Percentiles rank a stretch among this genome's conserved stretches.
Conservation (phyloP, 2,329 filamentous ascomycete genomes). For the Blastomyces gilchristii region DNA sequence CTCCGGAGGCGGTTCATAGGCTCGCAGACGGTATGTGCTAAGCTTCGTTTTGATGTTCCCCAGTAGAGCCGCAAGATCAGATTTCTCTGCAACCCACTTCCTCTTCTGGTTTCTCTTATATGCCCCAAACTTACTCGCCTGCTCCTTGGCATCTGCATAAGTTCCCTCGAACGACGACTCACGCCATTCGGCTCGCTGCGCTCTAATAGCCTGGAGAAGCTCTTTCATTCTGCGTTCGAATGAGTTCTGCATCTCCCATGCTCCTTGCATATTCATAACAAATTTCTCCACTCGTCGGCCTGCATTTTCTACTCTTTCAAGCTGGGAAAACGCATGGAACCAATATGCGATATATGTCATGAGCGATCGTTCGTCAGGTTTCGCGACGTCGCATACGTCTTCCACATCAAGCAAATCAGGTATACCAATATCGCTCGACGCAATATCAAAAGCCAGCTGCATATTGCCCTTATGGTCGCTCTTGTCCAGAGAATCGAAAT, state of each 20-base stretch:
- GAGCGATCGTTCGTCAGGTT: slow-evolving; percentile 88
- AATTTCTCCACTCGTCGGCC: slow-evolving; percentile 96
- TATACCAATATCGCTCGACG: slow-evolving; percentile 91
- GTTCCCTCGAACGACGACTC: slow-evolving; percentile 78
- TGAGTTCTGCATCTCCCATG: slow-evolving; percentile 98
- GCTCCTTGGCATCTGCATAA: slow-evolving; percentile 82
- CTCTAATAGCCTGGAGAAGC: slow-evolving; percentile 62
- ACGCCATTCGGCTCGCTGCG: slow-evolving; percentile 67
- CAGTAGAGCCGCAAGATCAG: slow-evolving; percentile 79
- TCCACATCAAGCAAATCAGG: slow-evolving; percentile 92
- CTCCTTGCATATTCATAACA: slow-evolving; percentile 95
- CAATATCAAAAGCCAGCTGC: slow-evolving; percentile 95
- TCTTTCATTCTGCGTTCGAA: slow-evolving; percentile 87
- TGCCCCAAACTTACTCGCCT: slow-evolving; percentile 67
- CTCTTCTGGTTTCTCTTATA: slow-evolving; percentile 90
- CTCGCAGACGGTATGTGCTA: slow-evolving; percentile 80
- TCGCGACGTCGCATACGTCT: slow-evolving; percentile 92
- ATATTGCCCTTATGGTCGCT: slow-evolving; percentile 91
- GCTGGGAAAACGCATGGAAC: slow-evolving; percentile 99
- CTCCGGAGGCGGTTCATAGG: slow-evolving; percentile 81
- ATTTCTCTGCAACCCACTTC: slow-evolving; percentile 96
- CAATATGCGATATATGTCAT: slow-evolving; percentile 99
- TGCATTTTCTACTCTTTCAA: slow-evolving; percentile 97
- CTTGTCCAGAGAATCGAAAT: slow-evolving; percentile 92
- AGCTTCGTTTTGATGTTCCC: slow-evolving; percentile 99